These are phyloP conservation scores for Aspergillus carlsbadensis DNA, from an alignment of 495 filamentous ascomycete genomes.

Conservation along the genomic window DNA sequence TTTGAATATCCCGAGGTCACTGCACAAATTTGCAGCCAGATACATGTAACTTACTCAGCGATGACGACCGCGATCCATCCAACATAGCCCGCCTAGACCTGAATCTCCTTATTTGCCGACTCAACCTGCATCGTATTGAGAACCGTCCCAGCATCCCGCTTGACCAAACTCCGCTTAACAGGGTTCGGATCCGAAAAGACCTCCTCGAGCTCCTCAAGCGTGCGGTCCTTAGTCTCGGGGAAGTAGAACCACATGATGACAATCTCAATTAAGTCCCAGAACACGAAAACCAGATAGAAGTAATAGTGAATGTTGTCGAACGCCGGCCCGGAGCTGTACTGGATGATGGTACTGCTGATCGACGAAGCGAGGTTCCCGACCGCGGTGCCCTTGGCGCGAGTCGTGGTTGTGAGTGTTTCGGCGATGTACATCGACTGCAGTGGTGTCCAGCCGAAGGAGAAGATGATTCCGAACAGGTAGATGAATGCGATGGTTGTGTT, in stretches of 20 bases:
- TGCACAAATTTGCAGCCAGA: no score
- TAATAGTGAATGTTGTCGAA: constrained; percentile 64
- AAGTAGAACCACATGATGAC: constrained; percentile 62
- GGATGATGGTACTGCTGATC: constrained; percentile 45
- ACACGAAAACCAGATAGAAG: constrained; percentile 65
- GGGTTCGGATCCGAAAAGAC: constrained; percentile 60
- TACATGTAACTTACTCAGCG: no score
- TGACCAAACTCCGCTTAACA: constrained; percentile 51
- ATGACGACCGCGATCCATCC: no score
- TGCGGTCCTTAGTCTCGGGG: constrained; percentile 63
- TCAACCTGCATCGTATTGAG: constrained; percentile 14
- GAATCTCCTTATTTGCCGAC: not conserved
- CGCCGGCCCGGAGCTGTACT: constrained; percentile 55
- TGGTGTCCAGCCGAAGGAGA: constrained; percentile 63
- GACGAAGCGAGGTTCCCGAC: constrained; percentile 49
- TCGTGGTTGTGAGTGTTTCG: constrained; percentile 56
- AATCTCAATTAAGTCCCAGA: constrained; percentile 54
- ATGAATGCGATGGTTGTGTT: constrained; percentile 60
- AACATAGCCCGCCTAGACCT: not conserved
- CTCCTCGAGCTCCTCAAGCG: constrained; percentile 65
- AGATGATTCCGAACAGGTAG: constrained; percentile 63
- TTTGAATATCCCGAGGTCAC: no score
- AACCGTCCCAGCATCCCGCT: constrained; percentile 19
- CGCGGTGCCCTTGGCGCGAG: constrained; percentile 63
- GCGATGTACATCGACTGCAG: constrained; percentile 65